These are phyloP conservation scores for Trichosanthes truncata DNA, from an alignment of 306 rosid genomes.

Conservation along the genomic window DNA sequence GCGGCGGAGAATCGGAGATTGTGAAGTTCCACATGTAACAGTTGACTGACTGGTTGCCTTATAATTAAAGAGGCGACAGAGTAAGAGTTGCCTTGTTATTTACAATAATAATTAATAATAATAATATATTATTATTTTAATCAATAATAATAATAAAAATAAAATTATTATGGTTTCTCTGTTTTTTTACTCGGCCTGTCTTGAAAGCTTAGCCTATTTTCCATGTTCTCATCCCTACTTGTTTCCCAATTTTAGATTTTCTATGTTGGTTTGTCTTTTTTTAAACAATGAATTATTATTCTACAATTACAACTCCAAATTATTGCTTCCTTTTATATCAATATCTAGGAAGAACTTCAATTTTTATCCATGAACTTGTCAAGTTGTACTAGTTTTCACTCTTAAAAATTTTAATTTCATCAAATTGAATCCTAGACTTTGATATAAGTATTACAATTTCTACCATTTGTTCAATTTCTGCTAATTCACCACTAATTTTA, in stretches of 20 bases:
- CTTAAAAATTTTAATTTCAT: too few relatives aligned
- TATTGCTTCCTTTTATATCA: too few relatives aligned
- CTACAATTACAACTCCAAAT: too few relatives aligned
- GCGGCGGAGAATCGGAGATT: not conserved
- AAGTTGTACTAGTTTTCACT: too few relatives aligned
- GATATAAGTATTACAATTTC: too few relatives aligned
- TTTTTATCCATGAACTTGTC: too few relatives aligned
- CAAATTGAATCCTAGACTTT: too few relatives aligned
- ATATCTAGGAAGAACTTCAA: too few relatives aligned
- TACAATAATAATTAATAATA: not conserved
- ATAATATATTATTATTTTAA: too few relatives aligned
- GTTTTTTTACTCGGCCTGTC: not conserved
- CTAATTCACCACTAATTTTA: too few relatives aligned
- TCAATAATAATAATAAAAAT: not conserved
- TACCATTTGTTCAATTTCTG: too few relatives aligned
- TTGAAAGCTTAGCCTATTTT: not conserved
- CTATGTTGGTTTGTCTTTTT: not conserved
- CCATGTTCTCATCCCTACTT: not conserved
- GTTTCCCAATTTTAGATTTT: not conserved
- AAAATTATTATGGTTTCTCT: not conserved
- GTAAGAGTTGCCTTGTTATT: not conserved
- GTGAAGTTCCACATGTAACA: slow-evolving; percentile 1
- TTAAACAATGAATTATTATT: too few relatives aligned
- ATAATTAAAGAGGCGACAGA: not conserved
- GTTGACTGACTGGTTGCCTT: not conserved